Conservation (phyloP, 116 monocot species). For the Phalaenopsis hybrid region DNA sequence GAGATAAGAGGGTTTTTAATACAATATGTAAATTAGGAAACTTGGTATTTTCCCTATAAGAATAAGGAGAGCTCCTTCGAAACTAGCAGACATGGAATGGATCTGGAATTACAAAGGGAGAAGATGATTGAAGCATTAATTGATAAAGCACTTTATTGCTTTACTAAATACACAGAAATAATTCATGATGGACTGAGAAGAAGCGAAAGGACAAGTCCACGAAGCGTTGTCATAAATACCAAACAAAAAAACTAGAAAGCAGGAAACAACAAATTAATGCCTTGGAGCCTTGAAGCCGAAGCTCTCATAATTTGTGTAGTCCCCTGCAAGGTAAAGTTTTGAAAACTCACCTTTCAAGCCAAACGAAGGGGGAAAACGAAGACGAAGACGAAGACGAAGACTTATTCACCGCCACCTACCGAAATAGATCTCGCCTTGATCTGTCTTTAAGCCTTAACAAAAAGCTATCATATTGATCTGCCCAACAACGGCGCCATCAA, state of each 20-base stretch:
- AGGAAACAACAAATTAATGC: too few species aligned
- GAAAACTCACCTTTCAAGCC: not conserved
- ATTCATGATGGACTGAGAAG: not conserved
- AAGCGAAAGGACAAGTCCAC: not conserved
- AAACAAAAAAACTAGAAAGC: not conserved
- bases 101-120: not conserved
- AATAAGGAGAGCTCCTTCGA: not conserved
- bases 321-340: not conserved
- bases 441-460: too few species aligned
- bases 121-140: not conserved
- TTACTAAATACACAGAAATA: not conserved
- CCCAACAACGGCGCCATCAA: not conserved
- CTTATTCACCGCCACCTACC: not conserved
- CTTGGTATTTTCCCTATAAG: not conserved
- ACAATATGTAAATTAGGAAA: not conserved
- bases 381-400: too few species aligned
- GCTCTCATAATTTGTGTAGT: not conserved
- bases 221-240: not conserved
- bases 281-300: not conserved
- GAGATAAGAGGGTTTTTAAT: too few species aligned
- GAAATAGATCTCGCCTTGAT: not conserved
- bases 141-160: constrained; percentile 6
- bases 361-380: not conserved
- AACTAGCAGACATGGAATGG: not conserved
- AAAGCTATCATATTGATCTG: not conserved